Base-by-base conservation (phyloP, 2,329 filamentous ascomycete species). In the Hortaea sp. region DNA sequence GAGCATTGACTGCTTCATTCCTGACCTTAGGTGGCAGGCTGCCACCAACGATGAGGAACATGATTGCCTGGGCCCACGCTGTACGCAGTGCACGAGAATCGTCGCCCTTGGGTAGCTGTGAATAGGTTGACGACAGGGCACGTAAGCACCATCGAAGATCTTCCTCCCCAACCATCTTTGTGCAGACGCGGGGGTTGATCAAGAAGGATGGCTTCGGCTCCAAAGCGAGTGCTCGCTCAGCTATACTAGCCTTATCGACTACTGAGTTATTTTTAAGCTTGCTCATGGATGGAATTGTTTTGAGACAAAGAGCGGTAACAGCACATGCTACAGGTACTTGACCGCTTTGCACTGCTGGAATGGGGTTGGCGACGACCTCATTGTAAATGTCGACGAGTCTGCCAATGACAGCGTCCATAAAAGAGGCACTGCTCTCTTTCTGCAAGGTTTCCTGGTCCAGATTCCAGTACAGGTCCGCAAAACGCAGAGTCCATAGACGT, bases 201-300 rank as follows among this genome's bases (percentile, higher is more conserved):
- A 97, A 70, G 63, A 94, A 92, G 0, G 90, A 94, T 10, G 85
- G 82, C 63, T 94, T 95, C 0, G 86, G 81, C n/a, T 82, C 80
- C 34, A 81, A 65, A 1, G 75, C 73, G 49, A 94, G 72, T 7
- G 79, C 79, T 56, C 87, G 81, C 42, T 80, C 77, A 27, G 76
- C 64, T 28, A 88, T 68, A 29, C 78, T 71, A 27, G 78, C 74
- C 57, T 81, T 82, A 57, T 84, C 83, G 20, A 77, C 64, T 32
- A 82, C 63, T 3, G 74, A 60, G 38, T 76, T 67, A 55, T 75
- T 73, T 43, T 81, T 77, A 10, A 79, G 69, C 34, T 74, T 71
- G 5, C 53, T 7, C 46, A 78, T 67, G 9, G 79, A 59, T 7
- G 70, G 62, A 29, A 83, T 72, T 53, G 74, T 73, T 2, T 74